A percentile compares a stretch with the other conserved stretches of the same genome.
Conservation (phyloP, 768 basidiomycete species). For the Aureoboletus auriporus region DNA sequence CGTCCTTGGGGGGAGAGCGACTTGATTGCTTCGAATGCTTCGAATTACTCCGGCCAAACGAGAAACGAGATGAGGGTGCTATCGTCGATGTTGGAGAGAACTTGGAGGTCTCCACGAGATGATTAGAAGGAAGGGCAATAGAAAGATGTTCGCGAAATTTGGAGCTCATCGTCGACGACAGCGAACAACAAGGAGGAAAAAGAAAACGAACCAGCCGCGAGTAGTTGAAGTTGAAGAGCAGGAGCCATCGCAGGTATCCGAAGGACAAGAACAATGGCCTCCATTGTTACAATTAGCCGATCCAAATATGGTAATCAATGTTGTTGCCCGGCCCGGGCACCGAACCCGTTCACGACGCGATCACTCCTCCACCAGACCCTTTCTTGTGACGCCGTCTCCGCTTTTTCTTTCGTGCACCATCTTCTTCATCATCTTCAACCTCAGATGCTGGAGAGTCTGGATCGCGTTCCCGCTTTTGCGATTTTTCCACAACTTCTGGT, state of each 20-base stretch:
- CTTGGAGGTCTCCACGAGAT: slow-evolving; percentile 31
- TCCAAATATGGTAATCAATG: slow-evolving; percentile 15
- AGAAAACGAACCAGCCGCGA: slow-evolving; percentile 10
- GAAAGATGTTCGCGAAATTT: slow-evolving; percentile 31
- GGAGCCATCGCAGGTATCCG: slow-evolving; percentile 6
- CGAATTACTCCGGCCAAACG: slow-evolving; percentile 19
- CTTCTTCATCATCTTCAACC: slow-evolving; percentile 5
- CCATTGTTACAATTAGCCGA: slow-evolving; percentile 11
- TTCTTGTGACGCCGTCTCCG: slow-evolving; percentile 42
- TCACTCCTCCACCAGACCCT: slow-evolving; percentile 8
- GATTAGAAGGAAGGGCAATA: slow-evolving; percentile 9
- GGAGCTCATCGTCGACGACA: slow-evolving; percentile 19
- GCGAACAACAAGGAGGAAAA: neutral
- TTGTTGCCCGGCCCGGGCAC: neutral
- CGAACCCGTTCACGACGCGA: no score
- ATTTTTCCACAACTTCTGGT: neutral
- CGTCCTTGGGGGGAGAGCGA: slow-evolving; percentile 14
- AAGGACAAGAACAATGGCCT: slow-evolving; percentile 26
- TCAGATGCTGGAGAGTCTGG: slow-evolving; percentile 8
- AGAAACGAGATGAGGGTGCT: slow-evolving; percentile 24
- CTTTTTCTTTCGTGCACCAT: slow-evolving; percentile 30
- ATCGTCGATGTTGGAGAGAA: slow-evolving; percentile 44
- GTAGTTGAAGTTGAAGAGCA: slow-evolving; percentile 2
- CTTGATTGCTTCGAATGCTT: slow-evolving; percentile 4
- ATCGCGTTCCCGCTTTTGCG: slow-evolving; percentile 18